These are phyloP conservation scores for Boletus patriciae DNA, from an alignment of 768 basidiomycete species.

Conservation along the genomic window DNA sequence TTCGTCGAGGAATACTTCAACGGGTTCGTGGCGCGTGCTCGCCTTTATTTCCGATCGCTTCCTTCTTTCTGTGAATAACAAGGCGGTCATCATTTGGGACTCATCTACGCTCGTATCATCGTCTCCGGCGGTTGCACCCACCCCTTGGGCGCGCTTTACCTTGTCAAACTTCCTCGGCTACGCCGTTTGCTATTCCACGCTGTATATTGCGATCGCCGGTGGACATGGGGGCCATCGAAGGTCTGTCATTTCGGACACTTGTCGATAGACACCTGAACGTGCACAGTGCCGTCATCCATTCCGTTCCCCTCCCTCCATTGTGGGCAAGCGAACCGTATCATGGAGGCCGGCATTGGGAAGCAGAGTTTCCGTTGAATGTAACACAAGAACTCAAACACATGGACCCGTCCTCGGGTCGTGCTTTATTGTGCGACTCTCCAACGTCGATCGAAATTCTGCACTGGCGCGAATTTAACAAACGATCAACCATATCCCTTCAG, in stretches of 20 bases:
- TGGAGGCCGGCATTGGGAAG: constrained; percentile 2
- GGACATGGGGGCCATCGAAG: not conserved
- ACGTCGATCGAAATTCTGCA: constrained; percentile 39
- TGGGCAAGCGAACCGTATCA: not conserved
- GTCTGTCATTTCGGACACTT: constrained; percentile 9
- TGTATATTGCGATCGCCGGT: constrained; percentile 17
- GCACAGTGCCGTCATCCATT: constrained; percentile 15
- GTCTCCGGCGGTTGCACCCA: not conserved
- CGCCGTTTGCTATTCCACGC: constrained; percentile 2
- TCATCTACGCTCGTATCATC: not conserved
- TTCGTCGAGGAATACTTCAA: not conserved
- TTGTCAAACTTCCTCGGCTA: constrained; percentile 8
- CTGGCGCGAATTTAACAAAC: constrained; percentile 33
- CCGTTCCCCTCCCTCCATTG: constrained; percentile 7
- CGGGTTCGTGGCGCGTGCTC: constrained; percentile 8
- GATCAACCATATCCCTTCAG: constrained; percentile 24
- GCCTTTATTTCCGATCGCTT: constrained; percentile 23
- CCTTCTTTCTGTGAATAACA: constrained; percentile 17
- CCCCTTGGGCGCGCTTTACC: constrained; percentile 12
- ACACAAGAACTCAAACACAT: constrained; percentile 36
- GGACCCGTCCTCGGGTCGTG: constrained; percentile 31
- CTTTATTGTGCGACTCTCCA: constrained; percentile 32
- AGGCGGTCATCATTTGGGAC: constrained; percentile 19
- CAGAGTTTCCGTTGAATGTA: constrained; percentile 15
- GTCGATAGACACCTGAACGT: not conserved